These are phyloP conservation scores for Phylloporus sp. DNA, from an alignment of 768 basidiomycete genomes.

Conservation along the genomic window DNA sequence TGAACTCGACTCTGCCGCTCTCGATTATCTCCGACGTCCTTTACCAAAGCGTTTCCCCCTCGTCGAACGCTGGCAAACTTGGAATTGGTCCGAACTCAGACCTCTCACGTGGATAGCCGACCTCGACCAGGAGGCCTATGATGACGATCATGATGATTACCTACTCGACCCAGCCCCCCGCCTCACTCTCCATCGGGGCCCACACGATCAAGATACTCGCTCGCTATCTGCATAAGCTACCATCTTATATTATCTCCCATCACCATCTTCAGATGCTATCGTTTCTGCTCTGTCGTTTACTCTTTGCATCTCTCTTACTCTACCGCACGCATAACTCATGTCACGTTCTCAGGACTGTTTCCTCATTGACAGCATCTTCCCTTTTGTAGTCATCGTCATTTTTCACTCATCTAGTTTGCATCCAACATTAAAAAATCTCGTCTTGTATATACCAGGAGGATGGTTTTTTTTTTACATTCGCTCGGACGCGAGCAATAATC, in stretches of 20 bases:
- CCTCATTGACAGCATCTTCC: constrained; percentile 21
- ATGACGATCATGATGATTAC: constrained; percentile 23
- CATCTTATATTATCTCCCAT: constrained; percentile 5
- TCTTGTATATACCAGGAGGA: constrained; percentile 26
- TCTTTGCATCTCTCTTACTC: constrained; percentile 21
- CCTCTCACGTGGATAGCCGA: constrained; percentile 24
- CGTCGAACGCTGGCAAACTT: constrained; percentile 31
- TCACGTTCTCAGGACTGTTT: constrained; percentile 13
- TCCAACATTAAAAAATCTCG: constrained; percentile 15
- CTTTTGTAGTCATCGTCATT: constrained; percentile 22
- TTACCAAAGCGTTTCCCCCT: constrained; percentile 21
- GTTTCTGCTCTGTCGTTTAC: constrained; percentile 17
- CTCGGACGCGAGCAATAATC: constrained; percentile 26
- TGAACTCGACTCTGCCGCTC: constrained; percentile 20
- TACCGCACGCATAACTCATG: constrained; percentile 23
- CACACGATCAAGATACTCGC: constrained; percentile 14
- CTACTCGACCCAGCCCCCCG: constrained; percentile 11
- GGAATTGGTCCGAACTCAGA: constrained; percentile 32
- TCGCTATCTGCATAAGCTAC: constrained; percentile 15
- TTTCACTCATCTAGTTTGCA: constrained; percentile 18
- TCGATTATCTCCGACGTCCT: constrained; percentile 23
- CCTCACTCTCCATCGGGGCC: constrained; percentile 8
- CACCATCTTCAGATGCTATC: constrained; percentile 10
- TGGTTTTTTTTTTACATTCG: constrained; percentile 14
- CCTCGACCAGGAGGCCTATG: constrained; percentile 20